phyloP scores from a whole-genome alignment of 129 eudicot species.

The Flaveria sonorensis region DNA sequence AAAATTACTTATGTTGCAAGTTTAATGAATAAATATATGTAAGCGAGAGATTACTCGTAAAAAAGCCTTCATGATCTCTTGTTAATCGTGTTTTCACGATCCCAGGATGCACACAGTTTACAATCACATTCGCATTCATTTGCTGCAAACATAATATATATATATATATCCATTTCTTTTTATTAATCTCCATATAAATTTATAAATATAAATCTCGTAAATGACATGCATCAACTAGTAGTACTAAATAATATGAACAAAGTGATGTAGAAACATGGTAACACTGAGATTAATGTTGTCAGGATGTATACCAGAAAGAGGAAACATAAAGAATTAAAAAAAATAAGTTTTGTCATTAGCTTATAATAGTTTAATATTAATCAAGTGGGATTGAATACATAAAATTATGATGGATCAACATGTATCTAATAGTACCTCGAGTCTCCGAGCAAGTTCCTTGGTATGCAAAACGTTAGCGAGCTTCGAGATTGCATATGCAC shows the following conservation, averaged over 20 bases:
- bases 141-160: constrained; percentile 13
- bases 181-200: neutral
- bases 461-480: constrained; percentile 95
- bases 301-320: neutral
- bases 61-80: constrained; percentile 33
- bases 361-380: neutral
- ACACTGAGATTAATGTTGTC: constrained; percentile 5
- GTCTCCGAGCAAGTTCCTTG: constrained; percentile 78
- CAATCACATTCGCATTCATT: constrained; percentile 36
- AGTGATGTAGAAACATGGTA: neutral
- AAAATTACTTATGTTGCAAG: neutral
- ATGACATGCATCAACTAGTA: neutral
- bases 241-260: neutral
- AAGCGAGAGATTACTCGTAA: constrained; percentile 37
- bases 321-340: neutral
- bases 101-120: constrained; percentile 45
- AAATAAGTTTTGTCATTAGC: neutral
- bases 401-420: neutral
- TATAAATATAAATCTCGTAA: neutral
- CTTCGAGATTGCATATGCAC: constrained; percentile 97
- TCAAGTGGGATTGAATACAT: neutral
- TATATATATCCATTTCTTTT: too few relatives aligned
- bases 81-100: constrained; percentile 36
- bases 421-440: constrained; percentile 38
- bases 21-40: neutral